Evolutionary conservation across 2,329 filamentous ascomycete genomes (phyloP).

Genomic region (Colletotrichum sp.): DNA sequence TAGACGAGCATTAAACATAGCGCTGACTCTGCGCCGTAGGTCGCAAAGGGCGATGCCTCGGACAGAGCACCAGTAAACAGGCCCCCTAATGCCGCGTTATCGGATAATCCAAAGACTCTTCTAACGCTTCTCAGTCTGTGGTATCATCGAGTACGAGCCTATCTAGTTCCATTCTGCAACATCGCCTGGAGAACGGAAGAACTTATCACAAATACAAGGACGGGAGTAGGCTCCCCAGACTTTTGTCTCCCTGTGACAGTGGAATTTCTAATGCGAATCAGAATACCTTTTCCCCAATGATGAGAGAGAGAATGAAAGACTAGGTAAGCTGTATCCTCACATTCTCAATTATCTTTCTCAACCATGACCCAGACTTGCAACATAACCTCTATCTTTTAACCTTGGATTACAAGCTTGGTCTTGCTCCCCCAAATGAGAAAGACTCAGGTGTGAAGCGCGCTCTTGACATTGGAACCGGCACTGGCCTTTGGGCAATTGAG

Average conservation of each 20-base stretch:
- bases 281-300: constrained; percentile 30
- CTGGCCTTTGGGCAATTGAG: constrained; percentile 14
- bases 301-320: constrained; percentile 30
- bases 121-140: background rate
- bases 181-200: constrained; percentile 5
- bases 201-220: constrained; percentile 22
- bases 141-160: background rate
- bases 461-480: constrained; percentile 6
- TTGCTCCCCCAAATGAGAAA: constrained; percentile 24
- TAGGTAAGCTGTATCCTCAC: constrained; percentile 1
- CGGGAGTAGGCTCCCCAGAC: constrained; percentile 23
- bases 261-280: background rate
- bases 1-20: background rate
- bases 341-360: background rate
- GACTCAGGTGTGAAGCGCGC: constrained; percentile 23
- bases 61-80: background rate
- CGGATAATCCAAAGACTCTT: background rate
- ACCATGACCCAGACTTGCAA: constrained; percentile 32
- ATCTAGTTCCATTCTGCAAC: background rate
- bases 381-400: constrained; percentile 38
- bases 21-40: background rate
- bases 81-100: background rate
- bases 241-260: background rate
- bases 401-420: constrained; percentile 31
- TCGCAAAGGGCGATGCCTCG: background rate